Evolutionary conservation across 352 stramenopile genomes (phyloP), one percentile per base, ranked within the genome.

Genomic region (Pythium pectinolyticum): DNA sequence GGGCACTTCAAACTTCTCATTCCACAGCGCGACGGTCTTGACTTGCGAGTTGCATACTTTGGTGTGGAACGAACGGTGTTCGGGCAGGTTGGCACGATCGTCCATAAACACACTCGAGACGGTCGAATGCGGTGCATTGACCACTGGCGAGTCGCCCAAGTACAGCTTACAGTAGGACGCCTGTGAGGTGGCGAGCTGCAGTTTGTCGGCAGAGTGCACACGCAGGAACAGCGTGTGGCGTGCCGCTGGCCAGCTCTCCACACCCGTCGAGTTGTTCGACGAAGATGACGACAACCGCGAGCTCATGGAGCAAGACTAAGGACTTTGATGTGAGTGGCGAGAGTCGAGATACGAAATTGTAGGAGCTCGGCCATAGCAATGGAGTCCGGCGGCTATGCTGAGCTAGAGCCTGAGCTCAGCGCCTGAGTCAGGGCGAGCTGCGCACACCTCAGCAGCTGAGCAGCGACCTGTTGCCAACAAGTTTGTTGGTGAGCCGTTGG

Each of bases 81-180:
- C 31, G 2, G 51, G 57, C 7, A 46, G 11, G 24, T 51, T 37
- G 17, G 47, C 47, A 0, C 59, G 45, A 47, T 66, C 49, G 0
- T 63, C 51, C 17, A 56, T 24, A 17, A 66, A 68, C 56, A 74
- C 54, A 17, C 62, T 64, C 45, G 61, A 57, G 27, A 73, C 32
- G 41, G 54, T 61, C 32, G 66, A 62, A 35, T 49, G 41, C 22
- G 41, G 41, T 24, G 41, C 41, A 14, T 63, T 76, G 41, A 82
- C 62, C 25, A 90, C 76, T n/a, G 74, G 63, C 35, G 70, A 70
- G 9, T 88, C 74, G 3, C 80, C 83, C 31, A 90, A 35, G 45
- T 92, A 90, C n/a, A 90, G 46, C 63, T 89, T 92, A 56, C 77
- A 89, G 67, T 90, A 92, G 8, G 73, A 79, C 31, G 68, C 57